Percentiles rank a stretch among this genome's conserved stretches.
phyloP scores from a whole-genome alignment of 78 protist species.

The Emiliania huxleyi region DNA sequence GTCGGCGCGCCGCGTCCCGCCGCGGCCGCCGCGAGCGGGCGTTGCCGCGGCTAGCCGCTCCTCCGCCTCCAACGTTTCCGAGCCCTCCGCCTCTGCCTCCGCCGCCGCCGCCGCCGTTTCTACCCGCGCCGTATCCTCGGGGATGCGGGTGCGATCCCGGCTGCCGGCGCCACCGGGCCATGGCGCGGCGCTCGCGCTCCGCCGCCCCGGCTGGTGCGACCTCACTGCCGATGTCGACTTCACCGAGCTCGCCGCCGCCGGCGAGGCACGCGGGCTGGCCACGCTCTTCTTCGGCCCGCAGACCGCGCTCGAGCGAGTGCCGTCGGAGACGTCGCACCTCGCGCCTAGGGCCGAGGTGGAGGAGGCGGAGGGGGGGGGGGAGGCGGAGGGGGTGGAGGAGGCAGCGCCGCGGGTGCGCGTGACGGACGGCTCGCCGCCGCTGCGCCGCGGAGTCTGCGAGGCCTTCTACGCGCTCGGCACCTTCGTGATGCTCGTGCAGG shows the following conservation, averaged over 20 bases:
- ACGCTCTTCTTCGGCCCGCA: neutral
- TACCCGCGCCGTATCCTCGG: neutral
- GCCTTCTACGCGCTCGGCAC: neutral
- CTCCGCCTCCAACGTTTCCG: too few relatives aligned
- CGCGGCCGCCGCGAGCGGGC: neutral
- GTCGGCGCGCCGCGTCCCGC: neutral
- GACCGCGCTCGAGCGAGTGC: neutral
- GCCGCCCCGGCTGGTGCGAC: slow-evolving; percentile 3
- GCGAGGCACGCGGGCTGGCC: neutral
- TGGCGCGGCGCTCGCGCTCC: neutral
- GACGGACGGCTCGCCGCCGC: neutral
- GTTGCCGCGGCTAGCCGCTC: neutral
- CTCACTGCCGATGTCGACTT: neutral
- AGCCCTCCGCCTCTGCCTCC: too few relatives aligned
- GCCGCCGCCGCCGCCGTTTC: neutral
- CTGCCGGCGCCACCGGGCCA: neutral
- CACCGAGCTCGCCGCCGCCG: neutral
- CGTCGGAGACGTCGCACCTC: too few relatives aligned
- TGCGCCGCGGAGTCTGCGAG: neutral
- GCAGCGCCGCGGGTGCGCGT: too few relatives aligned
- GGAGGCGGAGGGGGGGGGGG: neutral
- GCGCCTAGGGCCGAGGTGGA: too few relatives aligned
- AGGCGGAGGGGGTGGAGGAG: too few relatives aligned
- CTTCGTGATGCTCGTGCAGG: slow-evolving; percentile 3
- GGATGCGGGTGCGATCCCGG: neutral